Evolutionary conservation across 2,329 filamentous ascomycete genomes (phyloP).

Genomic region (Drechmeria coniospora): DNA sequence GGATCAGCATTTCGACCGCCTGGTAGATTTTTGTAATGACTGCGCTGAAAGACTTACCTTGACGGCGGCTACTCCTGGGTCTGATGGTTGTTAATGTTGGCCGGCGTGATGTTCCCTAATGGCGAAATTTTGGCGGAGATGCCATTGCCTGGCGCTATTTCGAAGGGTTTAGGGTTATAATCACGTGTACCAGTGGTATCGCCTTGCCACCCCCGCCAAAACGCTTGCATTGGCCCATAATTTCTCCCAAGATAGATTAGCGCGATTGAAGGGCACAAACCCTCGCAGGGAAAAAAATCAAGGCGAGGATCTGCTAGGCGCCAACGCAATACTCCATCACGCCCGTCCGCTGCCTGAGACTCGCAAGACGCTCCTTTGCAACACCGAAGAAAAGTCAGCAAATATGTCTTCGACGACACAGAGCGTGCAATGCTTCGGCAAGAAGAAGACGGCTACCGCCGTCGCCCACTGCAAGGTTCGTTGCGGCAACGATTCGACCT

Average conservation of each 20-base stretch:
- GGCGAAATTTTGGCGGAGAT: constrained; percentile 19
- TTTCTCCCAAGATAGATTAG: constrained; percentile 10
- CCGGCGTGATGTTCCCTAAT: constrained; percentile 19
- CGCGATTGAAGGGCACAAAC: constrained; percentile 17
- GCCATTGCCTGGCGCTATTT: constrained; percentile 13
- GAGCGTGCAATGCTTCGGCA: constrained; percentile 97
- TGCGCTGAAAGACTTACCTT: constrained; percentile 17
- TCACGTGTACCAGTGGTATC: constrained; percentile 11
- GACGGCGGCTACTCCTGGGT: constrained; percentile 22
- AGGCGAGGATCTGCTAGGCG: constrained; percentile 2
- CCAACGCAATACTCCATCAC: constrained; percentile 3
- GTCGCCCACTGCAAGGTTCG: constrained; percentile 88
- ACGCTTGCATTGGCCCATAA: not conserved
- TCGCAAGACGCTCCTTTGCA: constrained; percentile 4
- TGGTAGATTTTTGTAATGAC: not conserved
- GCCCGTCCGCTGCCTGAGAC: constrained; percentile 2
- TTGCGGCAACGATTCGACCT: constrained; percentile 4
- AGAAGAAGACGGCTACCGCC: constrained; percentile 83
- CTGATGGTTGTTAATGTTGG: constrained; percentile 19
- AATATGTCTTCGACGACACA: constrained; percentile 63
- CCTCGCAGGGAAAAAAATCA: constrained; percentile 13
- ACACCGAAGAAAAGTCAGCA: constrained; percentile 19
- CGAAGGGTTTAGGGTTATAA: constrained; percentile 19
- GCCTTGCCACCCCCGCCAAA: not conserved
- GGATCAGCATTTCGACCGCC: constrained; percentile 14